Conservation (phyloP, 2,329 filamentous ascomycete species). For the Neofusicoccum sp. region DNA sequence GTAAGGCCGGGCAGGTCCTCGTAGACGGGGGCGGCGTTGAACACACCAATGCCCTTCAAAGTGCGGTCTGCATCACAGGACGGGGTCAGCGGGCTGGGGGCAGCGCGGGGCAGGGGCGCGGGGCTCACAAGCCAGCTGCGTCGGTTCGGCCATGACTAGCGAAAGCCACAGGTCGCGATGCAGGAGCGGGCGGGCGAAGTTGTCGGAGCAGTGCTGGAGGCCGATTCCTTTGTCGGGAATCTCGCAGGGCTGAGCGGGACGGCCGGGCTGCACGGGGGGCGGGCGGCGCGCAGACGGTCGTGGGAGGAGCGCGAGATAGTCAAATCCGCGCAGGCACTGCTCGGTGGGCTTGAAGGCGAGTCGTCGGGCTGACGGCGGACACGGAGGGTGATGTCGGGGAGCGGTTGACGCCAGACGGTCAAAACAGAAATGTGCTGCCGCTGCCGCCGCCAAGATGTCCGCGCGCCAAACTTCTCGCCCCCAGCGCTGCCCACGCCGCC, state of each 20-base stretch:
- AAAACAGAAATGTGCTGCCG: slow-evolving; percentile 16
- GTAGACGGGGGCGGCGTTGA: slow-evolving; percentile 90
- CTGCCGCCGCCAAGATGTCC: slow-evolving; percentile 12
- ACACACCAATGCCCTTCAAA: slow-evolving; percentile 91
- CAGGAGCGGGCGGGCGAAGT: slow-evolving; percentile 26
- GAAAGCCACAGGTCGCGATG: slow-evolving; percentile 70
- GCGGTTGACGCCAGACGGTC: not conserved
- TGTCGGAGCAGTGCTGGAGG: slow-evolving; percentile 25
- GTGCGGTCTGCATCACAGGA: slow-evolving; percentile 67
- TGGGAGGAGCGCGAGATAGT: slow-evolving; percentile 22
- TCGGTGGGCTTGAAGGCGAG: slow-evolving; percentile 22
- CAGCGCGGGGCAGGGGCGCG: slow-evolving; percentile 13
- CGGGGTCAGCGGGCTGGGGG: not conserved
- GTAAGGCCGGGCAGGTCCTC: slow-evolving; percentile 78
- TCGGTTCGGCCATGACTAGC: slow-evolving; percentile 90
- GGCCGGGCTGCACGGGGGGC: not conserved
- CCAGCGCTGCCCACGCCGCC: not conserved
- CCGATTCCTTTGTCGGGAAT: slow-evolving; percentile 22
- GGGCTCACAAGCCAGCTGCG: slow-evolving; percentile 83
- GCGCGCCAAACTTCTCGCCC: not conserved
- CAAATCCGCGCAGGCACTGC: slow-evolving; percentile 23
- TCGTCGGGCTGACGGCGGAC: slow-evolving; percentile 20
- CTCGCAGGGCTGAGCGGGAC: slow-evolving; percentile 14
- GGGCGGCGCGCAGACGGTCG: slow-evolving; percentile 18
- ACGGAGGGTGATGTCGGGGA: slow-evolving; percentile 18